Evolutionary conservation across 129 eudicot species (phyloP).

Genomic region (Saussurea involucrata): DNA sequence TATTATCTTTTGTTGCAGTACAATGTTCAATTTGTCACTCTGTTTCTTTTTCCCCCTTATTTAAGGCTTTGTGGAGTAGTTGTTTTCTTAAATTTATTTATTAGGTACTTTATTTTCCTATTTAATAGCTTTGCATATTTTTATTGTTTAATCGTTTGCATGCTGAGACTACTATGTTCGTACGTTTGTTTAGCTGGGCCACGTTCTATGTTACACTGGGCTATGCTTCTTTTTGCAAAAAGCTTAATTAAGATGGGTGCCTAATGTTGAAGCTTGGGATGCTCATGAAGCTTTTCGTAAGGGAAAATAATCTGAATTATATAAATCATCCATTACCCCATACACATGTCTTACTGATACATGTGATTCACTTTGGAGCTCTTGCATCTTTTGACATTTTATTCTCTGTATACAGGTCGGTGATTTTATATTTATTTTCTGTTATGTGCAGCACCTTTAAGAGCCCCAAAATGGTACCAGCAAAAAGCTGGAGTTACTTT

Average conservation of each 20-base stretch:
- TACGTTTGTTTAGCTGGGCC: background rate
- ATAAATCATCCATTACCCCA: background rate
- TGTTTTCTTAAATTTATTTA: background rate
- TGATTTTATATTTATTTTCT: background rate
- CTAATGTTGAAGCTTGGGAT: background rate
- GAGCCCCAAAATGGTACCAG: conserved; percentile 94
- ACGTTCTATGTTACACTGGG: background rate
- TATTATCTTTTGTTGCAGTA: too few relatives aligned
- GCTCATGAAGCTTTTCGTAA: background rate
- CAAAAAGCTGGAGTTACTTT: conserved; percentile 84
- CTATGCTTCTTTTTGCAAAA: background rate
- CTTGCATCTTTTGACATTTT: background rate
- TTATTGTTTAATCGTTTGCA: background rate
- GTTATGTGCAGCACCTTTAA: conserved; percentile 53
- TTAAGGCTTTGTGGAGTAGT: too few relatives aligned
- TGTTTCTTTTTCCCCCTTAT: too few relatives aligned
- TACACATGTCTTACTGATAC: background rate
- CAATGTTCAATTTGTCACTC: too few relatives aligned
- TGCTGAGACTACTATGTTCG: background rate
- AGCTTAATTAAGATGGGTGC: background rate
- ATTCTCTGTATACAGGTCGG: background rate
- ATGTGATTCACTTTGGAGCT: conserved; percentile 4
- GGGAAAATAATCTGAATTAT: background rate
- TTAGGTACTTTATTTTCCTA: background rate
- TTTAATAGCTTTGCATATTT: background rate